These are phyloP conservation scores for Fraxinus velutina DNA, from an alignment of 305 asterid genomes.

Conservation along the genomic window DNA sequence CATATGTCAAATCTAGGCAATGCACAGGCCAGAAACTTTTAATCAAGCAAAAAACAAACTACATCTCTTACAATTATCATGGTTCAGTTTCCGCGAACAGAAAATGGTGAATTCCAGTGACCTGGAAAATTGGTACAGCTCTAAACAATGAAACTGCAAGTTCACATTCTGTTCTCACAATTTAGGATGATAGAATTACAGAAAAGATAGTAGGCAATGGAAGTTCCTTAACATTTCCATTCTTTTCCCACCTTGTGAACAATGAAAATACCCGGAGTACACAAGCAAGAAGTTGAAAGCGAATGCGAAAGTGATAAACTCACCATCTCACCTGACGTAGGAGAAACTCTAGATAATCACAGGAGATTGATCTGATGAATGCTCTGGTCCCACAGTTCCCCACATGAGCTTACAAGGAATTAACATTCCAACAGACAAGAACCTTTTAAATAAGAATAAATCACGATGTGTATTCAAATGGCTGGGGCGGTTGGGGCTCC, in stretches of 20 bases:
- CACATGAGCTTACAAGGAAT: neutral
- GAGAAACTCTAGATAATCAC: neutral
- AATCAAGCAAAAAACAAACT: neutral
- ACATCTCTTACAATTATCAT: neutral
- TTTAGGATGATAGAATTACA: neutral
- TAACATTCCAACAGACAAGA: neutral
- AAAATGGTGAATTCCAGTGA: neutral
- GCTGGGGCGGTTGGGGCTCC: slow-evolving; percentile 92
- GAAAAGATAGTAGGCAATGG: neutral
- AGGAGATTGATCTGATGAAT: neutral
- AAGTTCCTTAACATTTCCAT: neutral
- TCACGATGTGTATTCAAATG: slow-evolving; percentile 78
- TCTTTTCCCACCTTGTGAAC: neutral
- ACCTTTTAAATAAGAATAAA: slow-evolving; percentile 1
- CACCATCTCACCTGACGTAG: neutral
- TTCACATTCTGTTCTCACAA: neutral
- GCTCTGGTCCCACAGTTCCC: neutral
- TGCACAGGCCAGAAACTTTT: neutral
- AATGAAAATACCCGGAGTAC: neutral
- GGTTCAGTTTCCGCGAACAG: neutral
- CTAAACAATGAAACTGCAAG: neutral
- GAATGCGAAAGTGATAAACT: neutral
- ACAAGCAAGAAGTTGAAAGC: neutral
- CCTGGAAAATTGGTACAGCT: neutral
- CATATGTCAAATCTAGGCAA: neutral